Base-by-base conservation (phyloP, 495 filamentous ascomycete genomes). In the Glarea lozoyensis region DNA sequence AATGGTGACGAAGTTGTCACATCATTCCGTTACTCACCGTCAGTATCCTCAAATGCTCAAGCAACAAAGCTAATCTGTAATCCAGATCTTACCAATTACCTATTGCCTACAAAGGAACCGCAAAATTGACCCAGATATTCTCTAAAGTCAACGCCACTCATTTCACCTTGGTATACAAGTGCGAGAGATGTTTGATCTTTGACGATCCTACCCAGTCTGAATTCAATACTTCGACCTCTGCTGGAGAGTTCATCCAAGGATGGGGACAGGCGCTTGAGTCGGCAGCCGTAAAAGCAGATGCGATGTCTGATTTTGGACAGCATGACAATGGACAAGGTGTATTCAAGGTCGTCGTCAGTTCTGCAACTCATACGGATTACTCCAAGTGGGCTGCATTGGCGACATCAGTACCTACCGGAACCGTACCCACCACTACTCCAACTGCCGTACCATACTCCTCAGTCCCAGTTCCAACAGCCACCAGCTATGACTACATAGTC, bases 401-500 rank as follows among this genome's bases (percentile, higher is more conserved):
- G 1, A 37, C 35, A 16, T 60, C 4, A 50, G 54, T n/a, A 2
- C 54, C 62, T 12, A 67, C 64, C 25, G 57, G 50, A n/a, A 38
- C 57, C 4, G 49, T 54, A 25, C 43, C 56, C 20, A 54, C 60
- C 27, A 48, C 52, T 6, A 59, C 57, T 11, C 16, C 53, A 45
- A 41, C 57, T 4, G 22, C 52, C 9, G 58, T 61, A 9, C 36
- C 57, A 12, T 44, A 59, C n/a, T 55, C 60, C 10, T 52, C 56
- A 12, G 68, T 69, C 16, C 62, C 74, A 3, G 66, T 66, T 37
- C 71, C 65, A 34, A 68, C 62, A 11, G 60, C 33, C n/a, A 52
- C 54, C 13, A 64, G 65, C 2, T 84, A 73, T 45, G 81, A 86
- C 57, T 86, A 85, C 60, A 73, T 84, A 42, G 66, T 84, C 21